Evolutionary conservation across 2,329 filamentous ascomycete species (phyloP).

Genomic region (Tolypocladium ophioglossoides): DNA sequence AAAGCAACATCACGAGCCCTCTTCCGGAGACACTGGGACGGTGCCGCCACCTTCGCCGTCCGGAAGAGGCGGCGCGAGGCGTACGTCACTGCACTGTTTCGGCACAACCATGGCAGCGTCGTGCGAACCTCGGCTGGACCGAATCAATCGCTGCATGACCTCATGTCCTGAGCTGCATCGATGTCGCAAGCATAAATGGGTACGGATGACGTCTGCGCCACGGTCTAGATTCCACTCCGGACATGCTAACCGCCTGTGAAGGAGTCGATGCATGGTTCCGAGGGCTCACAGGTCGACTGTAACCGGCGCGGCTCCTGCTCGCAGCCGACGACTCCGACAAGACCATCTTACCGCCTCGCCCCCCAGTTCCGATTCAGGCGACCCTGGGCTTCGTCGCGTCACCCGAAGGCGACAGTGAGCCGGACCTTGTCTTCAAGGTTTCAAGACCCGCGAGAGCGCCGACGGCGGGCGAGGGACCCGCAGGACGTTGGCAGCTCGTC

Average conservation of each 20-base stretch:
- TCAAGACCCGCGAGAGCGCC: constrained; percentile 16
- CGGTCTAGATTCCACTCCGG: not conserved
- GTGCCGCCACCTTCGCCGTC: not conserved
- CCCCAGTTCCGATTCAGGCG: constrained; percentile 13
- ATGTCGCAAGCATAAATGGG: not conserved
- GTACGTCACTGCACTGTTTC: not conserved
- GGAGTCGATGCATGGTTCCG: not conserved
- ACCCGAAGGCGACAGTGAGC: constrained; percentile 6
- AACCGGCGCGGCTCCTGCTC: constrained; percentile 10
- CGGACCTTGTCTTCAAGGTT: constrained; percentile 4
- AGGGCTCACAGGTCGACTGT: constrained; percentile 4
- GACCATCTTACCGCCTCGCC: constrained; percentile 12
- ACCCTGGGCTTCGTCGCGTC: constrained; percentile 13
- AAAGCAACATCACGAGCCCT: not conserved
- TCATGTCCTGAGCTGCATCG: constrained; percentile 6
- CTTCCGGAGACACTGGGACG: not conserved
- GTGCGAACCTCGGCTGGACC: not conserved
- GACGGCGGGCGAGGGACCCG: constrained; percentile 19
- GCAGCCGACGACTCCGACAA: constrained; percentile 13
- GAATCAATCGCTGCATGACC: not conserved
- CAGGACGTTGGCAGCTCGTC: constrained; percentile 13
- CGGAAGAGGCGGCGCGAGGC: not conserved
- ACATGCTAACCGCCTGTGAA: not conserved
- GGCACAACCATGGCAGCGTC: not conserved
- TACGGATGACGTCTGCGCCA: not conserved